These are phyloP conservation scores for Leccinum ochraceum DNA, from an alignment of 768 basidiomycete genomes.

Conservation along the genomic window DNA sequence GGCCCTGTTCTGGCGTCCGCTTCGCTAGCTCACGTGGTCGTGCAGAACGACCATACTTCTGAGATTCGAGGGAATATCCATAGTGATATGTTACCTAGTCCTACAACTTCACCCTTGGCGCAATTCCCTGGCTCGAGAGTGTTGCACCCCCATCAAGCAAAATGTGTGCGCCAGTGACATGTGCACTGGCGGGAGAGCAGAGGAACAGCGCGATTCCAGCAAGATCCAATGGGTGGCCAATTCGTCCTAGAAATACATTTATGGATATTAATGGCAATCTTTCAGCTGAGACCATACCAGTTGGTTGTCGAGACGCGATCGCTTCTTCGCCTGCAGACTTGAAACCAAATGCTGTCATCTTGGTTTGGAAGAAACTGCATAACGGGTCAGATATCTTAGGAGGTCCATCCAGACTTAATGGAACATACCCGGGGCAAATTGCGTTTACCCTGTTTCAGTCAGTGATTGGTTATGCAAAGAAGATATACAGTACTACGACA, in stretches of 20 bases:
- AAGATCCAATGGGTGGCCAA: slow-evolving; percentile 64
- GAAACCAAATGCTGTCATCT: slow-evolving; percentile 79
- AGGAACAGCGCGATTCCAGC: slow-evolving; percentile 73
- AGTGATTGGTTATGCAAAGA: background rate
- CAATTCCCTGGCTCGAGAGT: slow-evolving; percentile 21
- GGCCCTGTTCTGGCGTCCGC: too few species aligned
- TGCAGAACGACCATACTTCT: background rate
- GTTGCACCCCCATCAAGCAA: slow-evolving; percentile 67
- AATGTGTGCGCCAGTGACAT: slow-evolving; percentile 74
- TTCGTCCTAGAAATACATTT: slow-evolving; percentile 48
- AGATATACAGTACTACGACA: slow-evolving; percentile 10
- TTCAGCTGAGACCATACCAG: slow-evolving; percentile 43
- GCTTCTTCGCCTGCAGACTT: slow-evolving; percentile 52
- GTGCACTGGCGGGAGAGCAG: slow-evolving; percentile 68
- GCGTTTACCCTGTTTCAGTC: slow-evolving; percentile 66
- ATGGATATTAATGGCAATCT: background rate
- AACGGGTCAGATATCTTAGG: background rate
- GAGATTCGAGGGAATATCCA: background rate
- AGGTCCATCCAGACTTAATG: background rate
- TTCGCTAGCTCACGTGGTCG: too few species aligned
- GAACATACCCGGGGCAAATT: slow-evolving; percentile 71
- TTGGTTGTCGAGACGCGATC: slow-evolving; percentile 59
- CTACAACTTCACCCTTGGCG: slow-evolving; percentile 30
- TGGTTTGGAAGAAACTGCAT: slow-evolving; percentile 71
- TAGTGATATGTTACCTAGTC: background rate